Base-by-base conservation (phyloP, 2,329 filamentous ascomycete species). In the Neoarthrinium moseri region DNA sequence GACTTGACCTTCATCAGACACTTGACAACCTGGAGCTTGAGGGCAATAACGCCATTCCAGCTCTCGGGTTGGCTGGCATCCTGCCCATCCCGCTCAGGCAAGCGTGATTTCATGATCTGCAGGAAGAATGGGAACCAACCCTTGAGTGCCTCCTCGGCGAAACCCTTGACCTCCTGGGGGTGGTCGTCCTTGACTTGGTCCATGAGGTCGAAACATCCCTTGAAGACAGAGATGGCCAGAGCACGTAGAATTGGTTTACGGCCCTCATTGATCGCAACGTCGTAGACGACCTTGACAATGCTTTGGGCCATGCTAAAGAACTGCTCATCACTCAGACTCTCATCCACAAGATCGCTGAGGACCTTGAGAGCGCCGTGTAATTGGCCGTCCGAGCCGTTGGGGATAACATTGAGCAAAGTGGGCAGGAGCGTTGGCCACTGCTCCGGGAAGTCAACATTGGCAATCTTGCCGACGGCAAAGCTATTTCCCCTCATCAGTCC, bases 121-220 rank as follows among this genome's bases (percentile, higher is more conserved):
- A 90, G 77, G 72, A 97, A 94, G 72, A 96, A 96, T 4, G 91
- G 89, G 51, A 89, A 85, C 94, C 94, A 99, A 41, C 81, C 80
- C 56, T 77, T 78, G 39, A 97, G 76, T 0, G 90, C 83, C 60
- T 95, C 87, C 50, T 96, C 89, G 43, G 92, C 91, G 64, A 99
- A 99, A 1, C 77, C 78, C 67, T 89, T 94, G 50, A 97, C 90
- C 45, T 89, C 89, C 47, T 80, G 78, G 59, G 89, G 88, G 68
- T 97, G 89, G 56, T 95, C 89, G 55, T 96, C 91, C 75, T 96
- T 87, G 54, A 97, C 88, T 81, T 96, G 95, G 69, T 97, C 91
- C 71, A 99, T 81, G 46, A 94, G 89, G 63, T 97, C 91, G 65
- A 99, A 95, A 68, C 90, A 96, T 39, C 84, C 84, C 47, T 90